Evolutionary conservation across 345 rosid species (phyloP), one percentile per base, ranked within the genome.

Genomic region (Camelina laxa): DNA sequence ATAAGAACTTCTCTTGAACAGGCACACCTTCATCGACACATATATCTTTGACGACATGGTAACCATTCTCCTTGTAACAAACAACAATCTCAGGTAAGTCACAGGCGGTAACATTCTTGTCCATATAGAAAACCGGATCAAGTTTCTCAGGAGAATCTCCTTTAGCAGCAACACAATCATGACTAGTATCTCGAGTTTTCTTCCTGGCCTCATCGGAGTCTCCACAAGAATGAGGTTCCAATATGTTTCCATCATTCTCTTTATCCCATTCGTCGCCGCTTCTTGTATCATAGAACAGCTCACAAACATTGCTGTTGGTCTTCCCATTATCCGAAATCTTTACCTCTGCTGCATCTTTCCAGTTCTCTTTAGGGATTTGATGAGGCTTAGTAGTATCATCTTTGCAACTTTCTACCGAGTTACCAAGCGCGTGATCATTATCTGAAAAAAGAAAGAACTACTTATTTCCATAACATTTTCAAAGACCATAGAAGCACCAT

Each of bases 11-110:
- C 67, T 80, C 88, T 22, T 83, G 81, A 19, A 81, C 77, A 30
- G 87, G 89, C 16, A 90, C 80, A 59, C 84, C 93, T 69, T 95
- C 90, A 30, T 95, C 96, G 3, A 92, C 48, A 27, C 96, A 90
- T 13, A 92, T 89, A 68, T 90, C 99, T 82, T 92, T 95, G 30
- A 90, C 81, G 2, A 82, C 84, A 71, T 84, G 84, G 69, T 71
- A 84, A 48, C 82, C 69, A 31, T 70, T 81, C 79, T 88, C 92
- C 71, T 85, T 80, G 83, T 80, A 91, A 72, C 96, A 89, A 72
- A 91, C 87, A 22, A 84, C 73, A 62, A 91, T 71, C 80, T 91
- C 96, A 3, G 92, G 93, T 20, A 86, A 39, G 31, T 80, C 87
- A 59, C 83, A 80, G 39, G 82, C 92, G 48, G 76, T 74, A 7